These are phyloP conservation scores for Cornus controversa DNA, from an alignment of 148 eudicot species.

Conservation along the genomic window DNA sequence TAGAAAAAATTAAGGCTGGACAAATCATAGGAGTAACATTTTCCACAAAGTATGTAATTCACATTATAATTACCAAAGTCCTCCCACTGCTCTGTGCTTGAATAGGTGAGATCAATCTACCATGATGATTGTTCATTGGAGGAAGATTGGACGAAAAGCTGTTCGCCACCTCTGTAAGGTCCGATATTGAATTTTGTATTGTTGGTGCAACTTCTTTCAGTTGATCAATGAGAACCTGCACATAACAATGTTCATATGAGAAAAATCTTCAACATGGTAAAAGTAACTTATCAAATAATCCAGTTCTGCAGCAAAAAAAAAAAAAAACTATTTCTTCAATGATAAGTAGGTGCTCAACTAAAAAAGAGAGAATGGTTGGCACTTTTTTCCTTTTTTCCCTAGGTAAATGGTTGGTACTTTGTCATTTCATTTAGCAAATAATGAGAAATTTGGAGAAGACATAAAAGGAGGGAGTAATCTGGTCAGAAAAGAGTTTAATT, in stretches of 20 bases:
- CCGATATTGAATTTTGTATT: conserved; percentile 76
- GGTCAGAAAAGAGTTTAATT: neutral
- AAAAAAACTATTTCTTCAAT: too few species aligned
- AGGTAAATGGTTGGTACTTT: too few species aligned
- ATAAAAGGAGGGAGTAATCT: neutral
- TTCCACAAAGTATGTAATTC: neutral
- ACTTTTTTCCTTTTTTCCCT: too few species aligned
- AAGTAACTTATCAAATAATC: neutral
- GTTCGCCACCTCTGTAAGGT: conserved; percentile 80
- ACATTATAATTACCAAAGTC: conserved; percentile 41
- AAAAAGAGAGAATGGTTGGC: too few species aligned
- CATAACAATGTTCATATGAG: neutral
- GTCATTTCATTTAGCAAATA: neutral
- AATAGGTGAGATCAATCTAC: conserved; percentile 54
- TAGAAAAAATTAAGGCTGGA: neutral
- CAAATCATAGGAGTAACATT: neutral
- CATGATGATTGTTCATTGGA: conserved; percentile 40
- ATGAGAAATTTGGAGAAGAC: neutral
- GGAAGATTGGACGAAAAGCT: conserved; percentile 63
- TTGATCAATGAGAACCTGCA: conserved; percentile 81
- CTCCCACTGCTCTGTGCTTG: conserved; percentile 76
- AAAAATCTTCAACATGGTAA: neutral
- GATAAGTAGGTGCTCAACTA: too few species aligned
- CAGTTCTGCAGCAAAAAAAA: neutral
- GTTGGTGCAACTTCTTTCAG: conserved; percentile 90